Conservation (phyloP, 176 grass and related monocot species). For the Hordeum marinum region DNA sequence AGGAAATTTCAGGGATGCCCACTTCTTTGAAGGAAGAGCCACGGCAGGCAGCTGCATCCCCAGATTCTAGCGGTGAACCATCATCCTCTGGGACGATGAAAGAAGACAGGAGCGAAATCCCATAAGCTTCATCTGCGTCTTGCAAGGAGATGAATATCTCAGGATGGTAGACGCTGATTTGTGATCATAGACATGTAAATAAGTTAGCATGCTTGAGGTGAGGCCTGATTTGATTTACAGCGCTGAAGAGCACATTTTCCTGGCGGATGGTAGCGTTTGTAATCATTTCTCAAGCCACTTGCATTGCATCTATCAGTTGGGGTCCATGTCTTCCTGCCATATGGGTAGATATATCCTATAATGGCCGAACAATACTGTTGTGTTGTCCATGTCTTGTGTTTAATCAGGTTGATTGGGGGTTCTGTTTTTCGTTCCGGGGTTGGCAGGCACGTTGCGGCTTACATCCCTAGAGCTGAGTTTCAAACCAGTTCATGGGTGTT, state of each 20-base stretch:
- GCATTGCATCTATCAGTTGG: neutral
- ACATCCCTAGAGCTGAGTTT: too few relatives aligned
- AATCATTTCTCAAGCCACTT: neutral
- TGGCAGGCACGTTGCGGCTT: too few relatives aligned
- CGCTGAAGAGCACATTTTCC: neutral
- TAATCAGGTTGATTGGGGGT: neutral
- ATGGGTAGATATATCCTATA: neutral
- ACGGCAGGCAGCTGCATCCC: slow-evolving; percentile 44
- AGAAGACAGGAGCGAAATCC: slow-evolving; percentile 43
- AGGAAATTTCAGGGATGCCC: slow-evolving; percentile 94
- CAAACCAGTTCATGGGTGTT: too few relatives aligned
- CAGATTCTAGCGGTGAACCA: slow-evolving; percentile 65
- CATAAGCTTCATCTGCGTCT: slow-evolving; percentile 20
- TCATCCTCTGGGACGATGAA: slow-evolving; percentile 80
- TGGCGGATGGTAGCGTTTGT: neutral
- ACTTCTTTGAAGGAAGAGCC: slow-evolving; percentile 70
- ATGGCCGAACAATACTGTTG: neutral
- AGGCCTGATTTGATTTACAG: neutral
- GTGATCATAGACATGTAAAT: slow-evolving; percentile 21
- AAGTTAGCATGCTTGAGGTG: neutral
- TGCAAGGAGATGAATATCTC: neutral
- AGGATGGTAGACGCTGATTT: neutral
- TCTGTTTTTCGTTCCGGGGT: too few relatives aligned
- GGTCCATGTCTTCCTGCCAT: neutral
- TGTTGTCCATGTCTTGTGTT: too few relatives aligned